phyloP scores from a whole-genome alignment of 2,329 filamentous ascomycete species.

The Cucurbitaria berberidis region DNA sequence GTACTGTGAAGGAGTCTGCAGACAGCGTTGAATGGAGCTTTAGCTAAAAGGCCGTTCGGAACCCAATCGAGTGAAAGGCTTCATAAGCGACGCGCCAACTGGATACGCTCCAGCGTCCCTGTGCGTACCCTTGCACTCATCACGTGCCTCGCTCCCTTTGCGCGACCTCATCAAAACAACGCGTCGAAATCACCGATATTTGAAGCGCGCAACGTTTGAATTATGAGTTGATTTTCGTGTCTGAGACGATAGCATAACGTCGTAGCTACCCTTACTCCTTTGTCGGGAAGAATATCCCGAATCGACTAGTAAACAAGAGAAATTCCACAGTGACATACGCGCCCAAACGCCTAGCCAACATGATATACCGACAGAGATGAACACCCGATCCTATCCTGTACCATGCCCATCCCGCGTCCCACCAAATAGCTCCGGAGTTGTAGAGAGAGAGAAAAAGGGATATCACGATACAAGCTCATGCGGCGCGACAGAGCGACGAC shows the following conservation, averaged over 20 bases:
- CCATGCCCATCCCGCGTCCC: constrained; percentile 9
- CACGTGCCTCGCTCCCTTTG: constrained; percentile 11
- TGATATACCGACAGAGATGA: constrained; percentile 24
- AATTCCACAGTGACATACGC: constrained; percentile 8
- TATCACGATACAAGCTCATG: constrained; percentile 38
- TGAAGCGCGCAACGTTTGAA: constrained; percentile 16
- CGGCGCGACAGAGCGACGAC: constrained; percentile 3
- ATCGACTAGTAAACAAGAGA: constrained; percentile 7
- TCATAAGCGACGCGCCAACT: not conserved
- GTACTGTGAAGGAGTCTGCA: too few relatives aligned
- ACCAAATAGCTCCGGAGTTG: constrained; percentile 13
- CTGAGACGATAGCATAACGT: constrained; percentile 27
- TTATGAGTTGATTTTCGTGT: constrained; percentile 24
- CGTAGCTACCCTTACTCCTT: constrained; percentile 17
- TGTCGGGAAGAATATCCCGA: constrained; percentile 5
- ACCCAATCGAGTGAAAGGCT: not conserved
- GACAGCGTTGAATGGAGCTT: not conserved
- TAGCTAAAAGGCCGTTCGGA: too few relatives aligned
- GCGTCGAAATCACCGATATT: constrained; percentile 7
- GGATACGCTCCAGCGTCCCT: not conserved
- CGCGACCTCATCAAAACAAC: constrained; percentile 19
- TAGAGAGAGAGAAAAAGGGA: constrained; percentile 37
- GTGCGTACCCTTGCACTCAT: not conserved
- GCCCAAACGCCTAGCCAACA: constrained; percentile 35
- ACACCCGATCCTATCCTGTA: constrained; percentile 17